Evolutionary conservation across 305 asterid genomes (phyloP), one percentile per base, ranked within the genome.

Genomic region (Withania somnifera): DNA sequence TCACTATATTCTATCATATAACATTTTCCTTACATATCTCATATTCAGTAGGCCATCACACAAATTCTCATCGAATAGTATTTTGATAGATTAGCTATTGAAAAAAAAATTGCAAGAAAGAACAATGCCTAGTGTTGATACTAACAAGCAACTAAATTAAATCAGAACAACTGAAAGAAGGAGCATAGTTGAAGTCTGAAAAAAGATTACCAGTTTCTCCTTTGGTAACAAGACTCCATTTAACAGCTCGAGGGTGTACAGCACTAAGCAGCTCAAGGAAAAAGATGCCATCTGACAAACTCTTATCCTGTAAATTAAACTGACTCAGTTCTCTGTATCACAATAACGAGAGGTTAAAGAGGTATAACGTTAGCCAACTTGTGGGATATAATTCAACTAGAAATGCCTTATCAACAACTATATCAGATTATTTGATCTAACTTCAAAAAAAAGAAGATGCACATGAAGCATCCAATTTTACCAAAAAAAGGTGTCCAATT

Each of bases 181-280:
- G 79, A 73, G 14, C 26, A 40, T 14, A 47, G 47, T 73, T 26
- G 42, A 73, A 73, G 79, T 47, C 26, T 47, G 58, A 24, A 47
- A 24, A 50, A 50, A 28, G 63, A 40, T 28, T 88, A 94, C 99
- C 97, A 71, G 78, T 94, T 78, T 67, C 83, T 86, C 99, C 98
- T 90, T 92, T 94, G 47, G 99, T 94, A 28, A 96, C 99, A 73
- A 96, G 94, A 86, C 97, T 92, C 98, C 99, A 96, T 87, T 94
- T 92, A 87, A 96, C 98, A 77, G 97, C 92, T 89, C 97, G 94
- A 73, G 98, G 98, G 19, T 90, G 97, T 86, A 96, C 97, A 10
- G 97, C 97, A 79, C 98, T 94, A 30, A 96, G 97, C 81, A 96
- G 91, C 92, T 94, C 98, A 2, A 96, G 93, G 93, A 94, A 93